A percentile compares a stretch with the other conserved stretches of the same genome.
Conservation (phyloP, 352 stramenopile genomes). For the Thalassiosira sp. region DNA sequence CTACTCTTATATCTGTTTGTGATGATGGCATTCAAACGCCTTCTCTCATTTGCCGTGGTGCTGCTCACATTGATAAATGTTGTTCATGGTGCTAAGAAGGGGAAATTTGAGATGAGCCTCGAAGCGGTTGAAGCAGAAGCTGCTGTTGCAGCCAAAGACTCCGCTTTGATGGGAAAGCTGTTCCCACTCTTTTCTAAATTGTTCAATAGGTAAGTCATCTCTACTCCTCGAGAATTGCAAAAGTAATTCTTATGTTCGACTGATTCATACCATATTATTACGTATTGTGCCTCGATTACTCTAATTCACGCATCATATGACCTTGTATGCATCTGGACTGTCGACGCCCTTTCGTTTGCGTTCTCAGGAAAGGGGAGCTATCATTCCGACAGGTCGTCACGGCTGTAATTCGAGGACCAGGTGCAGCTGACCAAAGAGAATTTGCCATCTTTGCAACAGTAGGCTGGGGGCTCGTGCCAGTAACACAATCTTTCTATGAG, state of each 20-base stretch:
- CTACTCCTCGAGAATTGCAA: not conserved
- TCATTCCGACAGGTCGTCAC: slow-evolving; percentile 23
- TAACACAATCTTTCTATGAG: slow-evolving; percentile 25
- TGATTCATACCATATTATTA: slow-evolving; percentile 1
- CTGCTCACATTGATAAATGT: not conserved
- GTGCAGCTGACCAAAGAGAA: slow-evolving; percentile 27
- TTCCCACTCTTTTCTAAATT: slow-evolving; percentile 31
- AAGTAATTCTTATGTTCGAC: not conserved
- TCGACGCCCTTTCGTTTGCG: not conserved
- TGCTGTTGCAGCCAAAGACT: slow-evolving; percentile 1
- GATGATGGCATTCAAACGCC: not conserved
- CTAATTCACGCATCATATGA: too few relatives aligned
- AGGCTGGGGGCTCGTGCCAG: slow-evolving; percentile 31
- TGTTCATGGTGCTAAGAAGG: not conserved
- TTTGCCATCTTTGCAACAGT: slow-evolving; percentile 25
- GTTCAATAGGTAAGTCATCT: slow-evolving; percentile 21
- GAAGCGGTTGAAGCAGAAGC: not conserved
- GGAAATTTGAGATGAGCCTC: not conserved
- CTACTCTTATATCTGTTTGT: too few relatives aligned
- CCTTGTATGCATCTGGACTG: not conserved
- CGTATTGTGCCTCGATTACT: too few relatives aligned
- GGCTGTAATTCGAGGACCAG: slow-evolving; percentile 5
- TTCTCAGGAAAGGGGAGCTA: slow-evolving; percentile 8
- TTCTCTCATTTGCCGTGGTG: slow-evolving; percentile 3
- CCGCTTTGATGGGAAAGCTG: slow-evolving; percentile 22